A percentile compares a stretch with the other conserved stretches of the same genome.
Conservation (phyloP, 495 filamentous ascomycete species). For the Aspergillus steynii region DNA sequence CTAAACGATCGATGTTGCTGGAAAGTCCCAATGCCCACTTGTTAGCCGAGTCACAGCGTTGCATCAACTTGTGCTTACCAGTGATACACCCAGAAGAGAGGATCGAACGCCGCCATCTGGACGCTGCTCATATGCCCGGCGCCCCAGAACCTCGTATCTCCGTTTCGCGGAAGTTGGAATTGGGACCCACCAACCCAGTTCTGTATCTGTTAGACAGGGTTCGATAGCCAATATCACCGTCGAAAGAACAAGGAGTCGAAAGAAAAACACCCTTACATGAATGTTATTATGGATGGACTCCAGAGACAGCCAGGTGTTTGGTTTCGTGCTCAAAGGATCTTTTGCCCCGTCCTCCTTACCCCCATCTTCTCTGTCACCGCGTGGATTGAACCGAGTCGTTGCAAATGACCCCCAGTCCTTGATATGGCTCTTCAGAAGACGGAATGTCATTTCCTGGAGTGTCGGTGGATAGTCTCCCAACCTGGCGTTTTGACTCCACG, state of each 20-base stretch:
- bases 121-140: constrained; percentile 9
- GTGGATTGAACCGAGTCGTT: background rate
- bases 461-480: background rate
- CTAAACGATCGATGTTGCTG: constrained; percentile 12
- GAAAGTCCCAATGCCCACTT: background rate
- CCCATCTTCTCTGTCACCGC: no score
- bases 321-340: background rate
- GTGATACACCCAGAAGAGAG: constrained; percentile 10
- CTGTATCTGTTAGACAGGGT: background rate
- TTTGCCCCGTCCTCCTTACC: background rate
- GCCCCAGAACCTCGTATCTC: constrained; percentile 7
- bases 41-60: no score
- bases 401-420: constrained; percentile 5
- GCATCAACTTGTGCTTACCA: background rate
- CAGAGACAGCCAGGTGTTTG: background rate
- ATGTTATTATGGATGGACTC: constrained; percentile 11
- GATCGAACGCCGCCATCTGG: constrained; percentile 8
- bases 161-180: constrained; percentile 5
- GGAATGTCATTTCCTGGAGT: constrained; percentile 6
- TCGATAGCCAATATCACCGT: no score
- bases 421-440: constrained; percentile 4
- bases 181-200: constrained; percentile 7
- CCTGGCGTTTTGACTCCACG: background rate
- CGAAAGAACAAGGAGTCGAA: background rate
- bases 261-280: constrained; percentile 1